Base-by-base conservation (phyloP, 495 filamentous ascomycete genomes). In the Penicillium herquei region DNA sequence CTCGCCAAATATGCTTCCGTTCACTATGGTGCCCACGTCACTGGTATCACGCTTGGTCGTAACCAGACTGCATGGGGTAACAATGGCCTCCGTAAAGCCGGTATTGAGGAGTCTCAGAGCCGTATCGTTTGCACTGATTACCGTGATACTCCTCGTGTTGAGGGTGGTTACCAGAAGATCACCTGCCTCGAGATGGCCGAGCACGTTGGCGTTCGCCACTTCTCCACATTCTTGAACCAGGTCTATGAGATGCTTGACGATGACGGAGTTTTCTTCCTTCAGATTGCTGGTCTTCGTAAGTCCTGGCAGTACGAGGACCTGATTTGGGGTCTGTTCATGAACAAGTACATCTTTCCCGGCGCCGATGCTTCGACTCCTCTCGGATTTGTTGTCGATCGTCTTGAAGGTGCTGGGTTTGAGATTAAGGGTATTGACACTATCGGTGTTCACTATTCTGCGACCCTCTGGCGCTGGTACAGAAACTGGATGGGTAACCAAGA, bases 401-500 rank as follows among this genome's bases (percentile, higher is more conserved):
- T 88, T 30, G 85, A 88, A 72, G 83, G 75, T 49, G 82, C 85
- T 34, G 85, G 85, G 21, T 88, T 82, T 50, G 79, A 82, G 61
- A 73, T 82, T 59, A 82, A 81, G 69, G 64, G 71, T 39, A 67
- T 93, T 60, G 90, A 96, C 67, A 96, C 90, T 47, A 84, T 96
- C 62, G 92, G 92, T 63, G 92, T 98, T 39, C 94, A 98, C 78
- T 98, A 98, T 75, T 96, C 91, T 35, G 91, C 92, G 49, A 98
- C 94, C 34, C 77, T 98, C 42, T 98, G 94, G 94, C 85, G 90
- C 67, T 98, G 94, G 94, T 98, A 98, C 79, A 81, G 94, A 61
- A 98, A 98, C 81, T 98, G 94, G 94, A 81, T 98, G 71, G 94
- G 81, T 70, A 98, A 98, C 82, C 81, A 83, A 55, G 92, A 96